Base-by-base conservation (phyloP, 352 stramenopile species). In the Plasmopara muralis region DNA sequence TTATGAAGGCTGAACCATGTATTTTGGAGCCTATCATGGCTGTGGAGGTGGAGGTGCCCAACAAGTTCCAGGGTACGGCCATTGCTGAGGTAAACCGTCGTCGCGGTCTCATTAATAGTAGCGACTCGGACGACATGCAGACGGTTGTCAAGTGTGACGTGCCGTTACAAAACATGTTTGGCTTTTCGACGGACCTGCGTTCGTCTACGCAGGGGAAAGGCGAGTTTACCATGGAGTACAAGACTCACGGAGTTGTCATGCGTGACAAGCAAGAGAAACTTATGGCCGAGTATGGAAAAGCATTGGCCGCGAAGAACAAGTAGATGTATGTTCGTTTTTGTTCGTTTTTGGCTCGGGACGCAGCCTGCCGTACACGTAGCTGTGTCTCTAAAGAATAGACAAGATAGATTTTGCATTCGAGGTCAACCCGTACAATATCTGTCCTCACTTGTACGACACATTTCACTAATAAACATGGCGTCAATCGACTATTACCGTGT, bases 211-310 rank as follows among this genome's bases (percentile, higher is more conserved):
- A 98, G 74, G 95, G 93, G 57, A 98, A 98, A 81, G 96, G 96
- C 57, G 96, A 99, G 74, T 99, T 99, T 70, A 97, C 94, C 25
- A 99, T 99, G 97, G 96, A 99, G 74, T 99, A 99, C 87, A 97
- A 98, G 64, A 89, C 90, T 13, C 95, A 99, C 74, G 83, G 85
- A 50, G 69, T 95, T 43, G 95, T 99, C 33, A 85, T 88, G 52
- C 80, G 80, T 59, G 91, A 98, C 68, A 74, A 89, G 43, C 93
- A 98, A 77, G 89, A 97, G 53, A 95, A 98, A 55, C 78, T 99
- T 48, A 79, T 98, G 66, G 83, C 82, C 31, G 95, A 98, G 65
- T 96, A 97, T 75, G 80, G 90, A 55, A 90, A 96, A 71, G 77
- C 89, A 45, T 71, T 76, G 31, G 74, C 76, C 13, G 73, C 69